Conservation (phyloP, 495 filamentous ascomycete species). For the Neurospora hispaniola region DNA sequence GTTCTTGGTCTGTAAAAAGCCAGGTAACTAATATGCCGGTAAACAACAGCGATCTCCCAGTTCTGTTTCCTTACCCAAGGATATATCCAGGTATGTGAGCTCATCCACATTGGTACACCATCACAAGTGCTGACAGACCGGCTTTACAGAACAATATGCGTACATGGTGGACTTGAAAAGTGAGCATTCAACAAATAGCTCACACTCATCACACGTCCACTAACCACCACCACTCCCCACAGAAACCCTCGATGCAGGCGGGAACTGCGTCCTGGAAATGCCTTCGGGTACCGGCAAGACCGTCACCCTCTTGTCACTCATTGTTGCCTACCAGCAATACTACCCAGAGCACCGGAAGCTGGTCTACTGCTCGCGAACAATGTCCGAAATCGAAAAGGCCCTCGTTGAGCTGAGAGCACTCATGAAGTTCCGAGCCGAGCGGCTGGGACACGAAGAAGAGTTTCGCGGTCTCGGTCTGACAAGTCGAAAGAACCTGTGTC, state of each 20-base stretch:
- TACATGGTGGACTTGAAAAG: slow-evolving; percentile 98
- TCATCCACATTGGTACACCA: not conserved
- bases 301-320: slow-evolving; percentile 86
- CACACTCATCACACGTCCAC: not conserved
- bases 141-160: slow-evolving; percentile 72
- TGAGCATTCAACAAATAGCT: slow-evolving; percentile 13
- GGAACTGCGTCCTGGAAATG: slow-evolving; percentile 99
- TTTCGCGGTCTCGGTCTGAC: slow-evolving; percentile 88
- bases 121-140: slow-evolving; percentile 4
- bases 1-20: not conserved
- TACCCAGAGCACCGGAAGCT: slow-evolving; percentile 86
- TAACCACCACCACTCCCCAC: not conserved
- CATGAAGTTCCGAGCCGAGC: slow-evolving; percentile 85
- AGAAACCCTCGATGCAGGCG: slow-evolving; percentile 84
- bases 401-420: slow-evolving; percentile 80
- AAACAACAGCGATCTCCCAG: slow-evolving; percentile 62
- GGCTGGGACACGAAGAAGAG: slow-evolving; percentile 81
- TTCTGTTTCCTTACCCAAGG: slow-evolving; percentile 93
- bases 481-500: slow-evolving; percentile 92
- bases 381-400: slow-evolving; percentile 95
- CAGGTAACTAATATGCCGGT: slow-evolving; percentile 3
- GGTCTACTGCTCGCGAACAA: slow-evolving; percentile 94
- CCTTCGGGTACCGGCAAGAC: slow-evolving; percentile 99
- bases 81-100: slow-evolving; percentile 70
- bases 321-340: slow-evolving; percentile 90